phyloP scores from a whole-genome alignment of 176 grass and related monocot genomes.

The Eragrostis curvula region DNA sequence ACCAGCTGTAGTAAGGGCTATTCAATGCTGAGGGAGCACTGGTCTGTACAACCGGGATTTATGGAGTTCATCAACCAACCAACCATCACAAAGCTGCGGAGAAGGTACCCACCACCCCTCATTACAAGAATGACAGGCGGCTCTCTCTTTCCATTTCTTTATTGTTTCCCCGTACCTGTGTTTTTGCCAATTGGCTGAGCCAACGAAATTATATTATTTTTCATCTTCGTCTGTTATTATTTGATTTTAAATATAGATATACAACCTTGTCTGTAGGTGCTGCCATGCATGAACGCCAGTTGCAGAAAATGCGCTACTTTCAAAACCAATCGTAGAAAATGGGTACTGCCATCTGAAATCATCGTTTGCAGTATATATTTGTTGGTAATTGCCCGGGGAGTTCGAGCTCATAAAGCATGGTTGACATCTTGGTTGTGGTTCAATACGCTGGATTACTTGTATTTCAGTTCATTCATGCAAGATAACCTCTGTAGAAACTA shows the following conservation, averaged over 20 bases:
- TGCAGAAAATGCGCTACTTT: constrained; percentile 38
- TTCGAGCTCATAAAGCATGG: neutral
- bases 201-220: constrained; percentile 9
- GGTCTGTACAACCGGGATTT: constrained; percentile 57
- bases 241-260: neutral
- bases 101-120: constrained; percentile 29
- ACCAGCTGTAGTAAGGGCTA: constrained; percentile 47
- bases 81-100: constrained; percentile 52
- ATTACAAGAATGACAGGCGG: constrained; percentile 48
- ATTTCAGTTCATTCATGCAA: constrained; percentile 1
- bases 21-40: constrained; percentile 49
- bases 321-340: constrained; percentile 25
- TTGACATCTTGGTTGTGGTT: neutral
- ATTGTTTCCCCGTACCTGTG: constrained; percentile 16
- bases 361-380: constrained; percentile 17
- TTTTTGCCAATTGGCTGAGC: constrained; percentile 36
- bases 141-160: constrained; percentile 13
- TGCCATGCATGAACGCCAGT: constrained; percentile 34
- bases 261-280: constrained; percentile 36
- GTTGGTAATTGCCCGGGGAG: constrained; percentile 16
- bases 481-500: neutral
- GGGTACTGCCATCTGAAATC: constrained; percentile 29
- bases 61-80: constrained; percentile 68
- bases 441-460: neutral
- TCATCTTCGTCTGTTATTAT: neutral